Evolutionary conservation across 495 filamentous ascomycete species (phyloP).

Genomic region (Penicillium argentinense): DNA sequence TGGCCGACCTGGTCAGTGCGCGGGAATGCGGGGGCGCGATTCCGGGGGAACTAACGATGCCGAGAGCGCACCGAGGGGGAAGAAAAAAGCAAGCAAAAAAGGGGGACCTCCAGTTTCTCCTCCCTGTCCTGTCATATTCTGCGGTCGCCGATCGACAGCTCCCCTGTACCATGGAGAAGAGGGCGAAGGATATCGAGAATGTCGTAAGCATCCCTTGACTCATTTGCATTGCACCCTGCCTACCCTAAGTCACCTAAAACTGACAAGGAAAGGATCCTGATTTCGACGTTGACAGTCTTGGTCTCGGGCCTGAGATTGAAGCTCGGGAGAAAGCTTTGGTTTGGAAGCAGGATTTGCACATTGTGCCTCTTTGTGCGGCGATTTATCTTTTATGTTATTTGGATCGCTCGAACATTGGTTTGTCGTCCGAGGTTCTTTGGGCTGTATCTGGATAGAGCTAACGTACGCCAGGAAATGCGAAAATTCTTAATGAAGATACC

Average conservation of each 20-base stretch:
- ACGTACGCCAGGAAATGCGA: constrained; percentile 61
- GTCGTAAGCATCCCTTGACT: constrained; percentile 5
- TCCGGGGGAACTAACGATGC: constrained; percentile 10
- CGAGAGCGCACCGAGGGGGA: constrained; percentile 8
- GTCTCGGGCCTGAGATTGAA: constrained; percentile 7
- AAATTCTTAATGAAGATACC: constrained; percentile 59
- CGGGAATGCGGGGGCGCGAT: constrained; percentile 22
- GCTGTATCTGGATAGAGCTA: neutral
- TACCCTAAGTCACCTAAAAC: too few relatives aligned
- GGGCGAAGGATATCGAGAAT: constrained; percentile 15
- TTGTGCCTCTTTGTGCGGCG: constrained; percentile 56
- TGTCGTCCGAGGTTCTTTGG: neutral
- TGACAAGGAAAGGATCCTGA: constrained; percentile 5
- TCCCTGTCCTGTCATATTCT: neutral
- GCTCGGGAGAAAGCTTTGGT: constrained; percentile 43
- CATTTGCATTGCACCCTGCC: neutral
- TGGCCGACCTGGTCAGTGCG: constrained; percentile 19
- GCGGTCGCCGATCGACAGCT: neutral
- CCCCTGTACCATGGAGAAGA: constrained; percentile 15
- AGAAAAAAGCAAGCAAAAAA: constrained; percentile 13
- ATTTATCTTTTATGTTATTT: constrained; percentile 68
- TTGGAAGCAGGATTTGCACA: constrained; percentile 61
- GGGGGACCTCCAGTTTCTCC: neutral
- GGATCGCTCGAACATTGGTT: constrained; percentile 67
- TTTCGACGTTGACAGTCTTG: neutral